A percentile compares a stretch with the other conserved stretches of the same genome.
phyloP scores from a whole-genome alignment of 768 basidiomycete species.

The Tremella yokohamensis region DNA sequence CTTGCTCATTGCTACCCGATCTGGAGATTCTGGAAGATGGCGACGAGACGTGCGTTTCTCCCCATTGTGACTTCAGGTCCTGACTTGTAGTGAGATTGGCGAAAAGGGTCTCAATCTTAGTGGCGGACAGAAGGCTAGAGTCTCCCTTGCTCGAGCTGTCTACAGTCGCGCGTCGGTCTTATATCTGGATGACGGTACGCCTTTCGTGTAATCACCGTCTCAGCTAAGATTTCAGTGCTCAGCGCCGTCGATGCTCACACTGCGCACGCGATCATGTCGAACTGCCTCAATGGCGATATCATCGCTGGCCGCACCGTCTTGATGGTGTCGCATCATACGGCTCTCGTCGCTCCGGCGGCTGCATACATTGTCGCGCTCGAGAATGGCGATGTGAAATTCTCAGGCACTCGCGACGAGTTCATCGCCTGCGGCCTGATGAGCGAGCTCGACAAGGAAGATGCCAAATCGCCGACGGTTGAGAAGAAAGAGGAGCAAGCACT shows the following conservation, averaged over 20 bases:
- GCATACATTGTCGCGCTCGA: slow-evolving; percentile 64
- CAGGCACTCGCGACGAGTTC: slow-evolving; percentile 66
- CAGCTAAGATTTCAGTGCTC: slow-evolving; percentile 33
- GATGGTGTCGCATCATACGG: slow-evolving; percentile 90
- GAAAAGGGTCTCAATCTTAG: slow-evolving; percentile 52
- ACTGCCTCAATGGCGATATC: slow-evolving; percentile 76
- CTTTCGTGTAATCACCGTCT: background rate
- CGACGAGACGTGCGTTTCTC: slow-evolving; percentile 62
- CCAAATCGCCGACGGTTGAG: slow-evolving; percentile 15
- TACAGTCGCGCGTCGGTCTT: slow-evolving; percentile 81
- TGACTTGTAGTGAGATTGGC: slow-evolving; percentile 55
- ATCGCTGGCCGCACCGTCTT: slow-evolving; percentile 75
- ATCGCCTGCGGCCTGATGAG: slow-evolving; percentile 64
- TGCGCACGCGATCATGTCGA: slow-evolving; percentile 72
- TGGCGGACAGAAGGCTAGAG: slow-evolving; percentile 59
- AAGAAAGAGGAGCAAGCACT: slow-evolving; percentile 16
- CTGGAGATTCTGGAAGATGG: slow-evolving; percentile 64
- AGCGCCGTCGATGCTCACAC: slow-evolving; percentile 74
- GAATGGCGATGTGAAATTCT: slow-evolving; percentile 67
- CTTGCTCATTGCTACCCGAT: slow-evolving; percentile 70
- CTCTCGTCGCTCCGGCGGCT: slow-evolving; percentile 76
- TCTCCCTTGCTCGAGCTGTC: slow-evolving; percentile 62
- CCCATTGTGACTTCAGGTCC: slow-evolving; percentile 17
- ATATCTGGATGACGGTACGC: slow-evolving; percentile 77
- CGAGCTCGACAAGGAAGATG: slow-evolving; percentile 62